Base-by-base conservation (phyloP, 2,329 filamentous ascomycete species). In the Fusarium zealandicum region DNA sequence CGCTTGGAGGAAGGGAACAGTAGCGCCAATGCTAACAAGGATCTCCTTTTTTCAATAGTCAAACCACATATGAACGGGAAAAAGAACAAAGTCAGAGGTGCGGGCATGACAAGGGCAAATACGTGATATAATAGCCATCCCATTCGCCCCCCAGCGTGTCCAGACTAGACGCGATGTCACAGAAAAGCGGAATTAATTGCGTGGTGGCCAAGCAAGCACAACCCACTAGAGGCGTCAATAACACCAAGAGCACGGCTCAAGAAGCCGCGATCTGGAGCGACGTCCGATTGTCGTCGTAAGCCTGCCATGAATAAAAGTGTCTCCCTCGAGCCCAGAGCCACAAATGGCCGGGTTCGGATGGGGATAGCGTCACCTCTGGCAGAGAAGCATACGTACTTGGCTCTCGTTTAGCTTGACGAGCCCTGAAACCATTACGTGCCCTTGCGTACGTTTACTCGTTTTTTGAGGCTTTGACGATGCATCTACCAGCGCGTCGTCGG, bases 261-360 rank as follows among this genome's bases (percentile, higher is more conserved):
- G 31, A 43, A 20, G 47, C 22, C 47, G 47, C 33, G 33, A 41
- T 47, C 38, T 41, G 35, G 47, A 31, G 40, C 49, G 43, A 50
- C 48, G 28, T 53, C 48, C 40, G 42, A 44, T 25, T 42, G 59
- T 61, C 59, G 59, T 61, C 59, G 59, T 61, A 50, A 61, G 59
- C 59, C 30, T 50, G 32, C 48, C 42, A 28, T n/a, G n/a, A n/a
- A 16, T 13, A 14, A 9, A 28, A 8, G 17, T 6, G 13, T 14
- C 14, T n/a, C 14, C 30, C 28, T 22, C 1, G 49, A 39, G 30
- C 45, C 47, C 52, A n/a, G n/a, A n/a, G n/a, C n/a, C n/a, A 50
- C 47, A 46, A 55, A 17, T 38, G 50, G 37, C 51, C 33, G 40
- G 40, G 40, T 35, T 38, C 35, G 11, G 27, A 41, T 40, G 36